Evolutionary conservation across 148 eudicot species (phyloP), one percentile per base, ranked within the genome.

Genomic region (Fagopyrum homotropicum): DNA sequence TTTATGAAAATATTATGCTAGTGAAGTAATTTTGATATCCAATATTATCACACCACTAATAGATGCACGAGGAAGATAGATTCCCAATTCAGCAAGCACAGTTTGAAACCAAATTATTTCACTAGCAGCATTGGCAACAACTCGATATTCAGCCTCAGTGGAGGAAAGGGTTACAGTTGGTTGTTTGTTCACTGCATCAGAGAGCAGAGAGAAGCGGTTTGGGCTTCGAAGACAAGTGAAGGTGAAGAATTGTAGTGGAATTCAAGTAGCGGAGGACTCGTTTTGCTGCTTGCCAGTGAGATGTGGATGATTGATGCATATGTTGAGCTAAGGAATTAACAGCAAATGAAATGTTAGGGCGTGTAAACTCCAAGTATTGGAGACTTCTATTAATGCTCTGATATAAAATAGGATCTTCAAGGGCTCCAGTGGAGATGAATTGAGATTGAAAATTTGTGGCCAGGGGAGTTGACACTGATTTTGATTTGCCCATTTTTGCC

Each of bases 81-180:
- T 11, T 2, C 30, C 14, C 9, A 73, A 46, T 4, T 73, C 48
- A 30, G 22, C 5, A 6, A 73, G 76, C 0, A 73, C 4, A 3
- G 48, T 15, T 11, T 11, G 66, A 1, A 73, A 19, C 76, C 76
- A 73, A 0, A 73, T 2, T 4, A 44, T 7, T 30, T 73, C 66
- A 10, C 17, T 7, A 0, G 66, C 54, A 1, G 76, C 56, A 35
- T 56, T n/a, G 1, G 66, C 61, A 0, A 73, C 22, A 6, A 48
- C 76, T 5, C 30, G 22, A 5, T 50, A 73, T 15, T 73, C 49
- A 6, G 76, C 76, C n/a, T 73, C 66, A 12, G 76, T 73, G 8
- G 76, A 73, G 16, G 76, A 55, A n/a, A n/a, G n/a, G n/a, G n/a
- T n/a, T n/a, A n/a, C n/a, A n/a, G n/a, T n/a, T n/a, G n/a, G n/a